Evolutionary conservation across 2,329 filamentous ascomycete species (phyloP), one percentile per base, ranked within the genome.

Genomic region (Lasiodiplodia theobromae): DNA sequence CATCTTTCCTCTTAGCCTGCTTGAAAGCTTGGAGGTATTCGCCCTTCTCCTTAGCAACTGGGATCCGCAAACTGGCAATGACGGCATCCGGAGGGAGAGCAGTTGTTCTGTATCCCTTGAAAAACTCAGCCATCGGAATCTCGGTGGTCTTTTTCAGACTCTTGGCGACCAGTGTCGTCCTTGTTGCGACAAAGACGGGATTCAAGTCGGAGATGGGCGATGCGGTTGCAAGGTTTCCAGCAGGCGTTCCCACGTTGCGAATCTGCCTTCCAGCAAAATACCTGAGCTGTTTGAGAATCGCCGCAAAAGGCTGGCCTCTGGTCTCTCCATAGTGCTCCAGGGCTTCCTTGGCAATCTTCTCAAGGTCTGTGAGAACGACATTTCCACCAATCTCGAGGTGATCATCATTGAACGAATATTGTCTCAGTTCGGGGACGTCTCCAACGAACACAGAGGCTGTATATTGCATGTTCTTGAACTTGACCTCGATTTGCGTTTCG

Each of bases 151-250:
- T 85, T 0, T 85, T 86, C 4, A 91, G 82, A 0, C 92, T 94
- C 77, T 92, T 96, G 4, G 94, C 93, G 23, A 97, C 85, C 4
- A 98, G 81, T 0, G 91, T 89, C 1, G 93, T 91, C 72, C 95
- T 93, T 1, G 93, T 91, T 3, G 93, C 94, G 78, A 97, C 92
- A 63, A 99, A 90, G 0, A 97, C 93, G 0, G 96, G 96, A 75
- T 98, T 99, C 54, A 99, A 82, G 82, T 99, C 96, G 0, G 95
- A 97, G 56, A 98, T 99, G 0, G 96, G 96, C 28, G 94, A 97
- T 0, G 96, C 96, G 0, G 96, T 99, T 1, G 92, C 94, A 38
- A 99, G 81, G 75, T 98, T 99, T 53, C 96, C 96, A 0, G 96
- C 96, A 0, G 94, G 95, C 0, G 96, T 97, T 37, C 95, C 96